Evolutionary conservation across 108 stramenopile species (phyloP).

Genomic region (Epipyxis sp.): DNA sequence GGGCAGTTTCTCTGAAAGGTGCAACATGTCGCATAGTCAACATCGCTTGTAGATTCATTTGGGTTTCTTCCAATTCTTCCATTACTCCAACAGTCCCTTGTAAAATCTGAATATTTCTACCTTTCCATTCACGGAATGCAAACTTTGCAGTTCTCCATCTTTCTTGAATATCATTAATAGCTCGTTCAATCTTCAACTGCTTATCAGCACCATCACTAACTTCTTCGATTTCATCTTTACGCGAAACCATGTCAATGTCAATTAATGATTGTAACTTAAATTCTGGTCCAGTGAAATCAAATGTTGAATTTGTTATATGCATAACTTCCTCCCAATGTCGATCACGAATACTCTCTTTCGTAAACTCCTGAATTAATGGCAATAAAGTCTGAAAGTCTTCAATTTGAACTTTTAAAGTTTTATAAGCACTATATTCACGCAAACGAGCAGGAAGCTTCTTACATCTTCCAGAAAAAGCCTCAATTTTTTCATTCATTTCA

Average conservation of each 20-base stretch:
- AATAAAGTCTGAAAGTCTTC: slow-evolving; percentile 77
- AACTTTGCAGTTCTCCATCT: slow-evolving; percentile 64
- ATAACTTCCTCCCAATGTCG: slow-evolving; percentile 82
- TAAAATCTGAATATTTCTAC: slow-evolving; percentile 67
- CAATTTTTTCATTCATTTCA: slow-evolving; percentile 73
- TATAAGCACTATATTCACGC: slow-evolving; percentile 74
- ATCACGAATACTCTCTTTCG: slow-evolving; percentile 73
- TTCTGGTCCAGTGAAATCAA: slow-evolving; percentile 69
- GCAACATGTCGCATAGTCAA: slow-evolving; percentile 78
- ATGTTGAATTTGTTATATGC: slow-evolving; percentile 60
- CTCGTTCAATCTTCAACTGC: slow-evolving; percentile 74
- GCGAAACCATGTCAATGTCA: slow-evolving; percentile 50
- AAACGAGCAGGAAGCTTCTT: slow-evolving; percentile 78
- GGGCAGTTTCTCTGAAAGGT: slow-evolving; percentile 72
- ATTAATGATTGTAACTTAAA: slow-evolving; percentile 67
- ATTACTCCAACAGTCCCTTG: slow-evolving; percentile 70
- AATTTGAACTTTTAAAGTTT: slow-evolving; percentile 69
- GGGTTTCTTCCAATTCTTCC: slow-evolving; percentile 83
- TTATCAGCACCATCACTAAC: slow-evolving; percentile 82
- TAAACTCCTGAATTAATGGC: slow-evolving; percentile 73
- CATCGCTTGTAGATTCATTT: slow-evolving; percentile 80
- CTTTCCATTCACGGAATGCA: slow-evolving; percentile 74
- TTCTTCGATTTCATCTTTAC: slow-evolving; percentile 73
- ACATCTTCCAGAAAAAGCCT: slow-evolving; percentile 66
- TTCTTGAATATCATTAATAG: slow-evolving; percentile 67